These are phyloP conservation scores for Cymbopogon flexuosus DNA, from an alignment of 202 grass and related monocot genomes.

Conservation along the genomic window DNA sequence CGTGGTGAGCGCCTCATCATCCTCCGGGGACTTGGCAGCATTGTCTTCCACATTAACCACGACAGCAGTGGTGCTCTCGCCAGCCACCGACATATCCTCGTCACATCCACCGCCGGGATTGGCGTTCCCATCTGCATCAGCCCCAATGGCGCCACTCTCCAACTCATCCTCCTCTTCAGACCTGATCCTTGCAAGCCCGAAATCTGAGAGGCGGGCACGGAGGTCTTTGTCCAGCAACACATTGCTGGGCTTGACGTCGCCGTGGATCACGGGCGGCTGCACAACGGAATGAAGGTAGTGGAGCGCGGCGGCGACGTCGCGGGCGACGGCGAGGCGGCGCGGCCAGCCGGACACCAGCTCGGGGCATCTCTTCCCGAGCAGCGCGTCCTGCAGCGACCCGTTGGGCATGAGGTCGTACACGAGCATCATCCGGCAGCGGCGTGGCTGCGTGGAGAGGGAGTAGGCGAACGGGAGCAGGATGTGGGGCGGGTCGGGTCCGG, in stretches of 20 bases:
- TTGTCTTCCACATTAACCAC: conserved; percentile 55
- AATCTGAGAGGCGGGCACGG: conserved; percentile 83
- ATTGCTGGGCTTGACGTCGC: conserved; percentile 95
- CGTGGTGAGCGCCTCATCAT: conserved; percentile 37
- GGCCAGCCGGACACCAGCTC: conserved; percentile 60
- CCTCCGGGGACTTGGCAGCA: conserved; percentile 48
- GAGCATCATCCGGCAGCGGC: conserved; percentile 61
- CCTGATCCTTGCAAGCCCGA: conserved; percentile 70
- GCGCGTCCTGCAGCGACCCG: conserved; percentile 89
- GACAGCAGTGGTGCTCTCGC: conserved; percentile 22
- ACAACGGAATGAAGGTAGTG: conserved; percentile 71
- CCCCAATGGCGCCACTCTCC: conserved; percentile 35
- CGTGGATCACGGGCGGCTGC: conserved; percentile 82
- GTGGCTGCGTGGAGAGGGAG: conserved; percentile 50
- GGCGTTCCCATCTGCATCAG: neutral
- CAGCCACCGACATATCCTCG: conserved; percentile 41
- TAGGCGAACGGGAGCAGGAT: conserved; percentile 59
- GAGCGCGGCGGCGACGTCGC: conserved; percentile 76
- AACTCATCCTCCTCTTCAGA: conserved; percentile 46
- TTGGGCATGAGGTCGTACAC: conserved; percentile 98
- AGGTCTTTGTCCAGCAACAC: conserved; percentile 70
- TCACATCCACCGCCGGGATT: conserved; percentile 37
- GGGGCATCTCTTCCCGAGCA: conserved; percentile 62
- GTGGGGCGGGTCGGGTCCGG: neutral
- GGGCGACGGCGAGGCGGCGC: conserved; percentile 60